Evolutionary conservation across 371 early-diverging fungal species (phyloP).

Genomic region (Dentiscutata heterogama): DNA sequence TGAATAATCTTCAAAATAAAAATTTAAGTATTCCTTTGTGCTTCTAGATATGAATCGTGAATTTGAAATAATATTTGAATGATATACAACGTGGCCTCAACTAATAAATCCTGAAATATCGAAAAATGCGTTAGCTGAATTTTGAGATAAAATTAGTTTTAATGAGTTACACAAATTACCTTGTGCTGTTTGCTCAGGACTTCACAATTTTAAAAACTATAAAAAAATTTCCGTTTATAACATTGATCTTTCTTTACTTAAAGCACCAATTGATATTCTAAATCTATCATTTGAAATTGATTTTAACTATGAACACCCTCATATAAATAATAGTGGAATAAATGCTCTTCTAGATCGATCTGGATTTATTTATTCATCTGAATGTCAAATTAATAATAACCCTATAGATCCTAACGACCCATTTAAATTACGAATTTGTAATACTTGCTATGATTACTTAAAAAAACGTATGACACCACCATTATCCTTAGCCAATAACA

Average conservation of each 20-base stretch:
- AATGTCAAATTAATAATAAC: background rate
- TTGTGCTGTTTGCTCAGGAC: background rate
- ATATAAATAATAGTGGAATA: background rate
- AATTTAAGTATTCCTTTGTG: background rate
- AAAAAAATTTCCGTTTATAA: background rate
- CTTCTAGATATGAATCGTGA: background rate
- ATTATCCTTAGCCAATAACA: background rate
- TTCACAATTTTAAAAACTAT: background rate
- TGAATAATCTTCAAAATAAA: background rate
- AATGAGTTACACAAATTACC: background rate
- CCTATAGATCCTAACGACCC: background rate
- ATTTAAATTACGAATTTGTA: background rate
- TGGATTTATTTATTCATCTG: background rate
- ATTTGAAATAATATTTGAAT: background rate
- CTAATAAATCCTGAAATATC: background rate
- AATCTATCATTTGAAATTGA: background rate
- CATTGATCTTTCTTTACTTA: background rate
- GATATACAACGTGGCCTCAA: background rate
- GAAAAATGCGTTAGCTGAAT: background rate
- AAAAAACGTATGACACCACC: background rate
- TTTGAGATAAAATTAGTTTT: background rate
- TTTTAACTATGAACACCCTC: background rate
- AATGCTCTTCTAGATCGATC: background rate
- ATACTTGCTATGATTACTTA: background rate
- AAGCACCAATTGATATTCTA: background rate